Percentiles rank a stretch among this genome's conserved stretches.
phyloP scores from a whole-genome alignment of 768 basidiomycete species.

The Tremella yokohamensis region DNA sequence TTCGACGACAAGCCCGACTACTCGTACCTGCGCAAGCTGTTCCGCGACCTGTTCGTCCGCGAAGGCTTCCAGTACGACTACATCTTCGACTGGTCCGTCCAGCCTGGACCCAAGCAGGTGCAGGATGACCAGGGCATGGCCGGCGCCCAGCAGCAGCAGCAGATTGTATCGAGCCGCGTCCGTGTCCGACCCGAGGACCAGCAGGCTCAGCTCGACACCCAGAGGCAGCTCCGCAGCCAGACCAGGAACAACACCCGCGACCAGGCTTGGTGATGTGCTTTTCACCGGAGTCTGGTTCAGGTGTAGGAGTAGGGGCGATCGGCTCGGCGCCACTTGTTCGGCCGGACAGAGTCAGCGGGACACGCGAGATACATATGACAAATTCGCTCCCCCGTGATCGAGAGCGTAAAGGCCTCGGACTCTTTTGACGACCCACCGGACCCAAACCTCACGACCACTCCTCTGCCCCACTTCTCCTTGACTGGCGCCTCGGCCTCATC shows the following conservation, averaged over 20 bases:
- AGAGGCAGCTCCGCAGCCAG: slow-evolving; percentile 42
- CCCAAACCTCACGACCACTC: slow-evolving; percentile 5
- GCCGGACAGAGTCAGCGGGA: slow-evolving; percentile 4
- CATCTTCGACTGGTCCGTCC: slow-evolving; percentile 84
- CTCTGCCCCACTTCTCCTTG: background rate
- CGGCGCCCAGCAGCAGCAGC: slow-evolving; percentile 12
- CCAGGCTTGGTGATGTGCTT: slow-evolving; percentile 16
- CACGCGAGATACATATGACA: background rate
- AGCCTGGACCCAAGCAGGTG: slow-evolving; percentile 24
- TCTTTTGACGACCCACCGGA: background rate
- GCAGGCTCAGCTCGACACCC: slow-evolving; percentile 29
- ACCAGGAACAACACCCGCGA: slow-evolving; percentile 35
- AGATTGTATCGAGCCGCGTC: slow-evolving; percentile 12
- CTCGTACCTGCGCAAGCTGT: slow-evolving; percentile 97
- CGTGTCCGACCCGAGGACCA: slow-evolving; percentile 28
- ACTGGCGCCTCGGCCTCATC: background rate
- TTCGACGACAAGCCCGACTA: slow-evolving; percentile 99
- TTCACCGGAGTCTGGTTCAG: background rate
- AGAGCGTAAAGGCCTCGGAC: slow-evolving; percentile 1
- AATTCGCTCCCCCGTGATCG: background rate
- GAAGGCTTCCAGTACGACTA: slow-evolving; percentile 99
- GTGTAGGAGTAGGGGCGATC: background rate
- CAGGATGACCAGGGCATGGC: slow-evolving; percentile 13
- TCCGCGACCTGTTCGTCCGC: slow-evolving; percentile 90
- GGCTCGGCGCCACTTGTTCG: slow-evolving; percentile 1